These are phyloP conservation scores for Candida montana DNA, from an alignment of 805 yeast species.

Conservation along the genomic window DNA sequence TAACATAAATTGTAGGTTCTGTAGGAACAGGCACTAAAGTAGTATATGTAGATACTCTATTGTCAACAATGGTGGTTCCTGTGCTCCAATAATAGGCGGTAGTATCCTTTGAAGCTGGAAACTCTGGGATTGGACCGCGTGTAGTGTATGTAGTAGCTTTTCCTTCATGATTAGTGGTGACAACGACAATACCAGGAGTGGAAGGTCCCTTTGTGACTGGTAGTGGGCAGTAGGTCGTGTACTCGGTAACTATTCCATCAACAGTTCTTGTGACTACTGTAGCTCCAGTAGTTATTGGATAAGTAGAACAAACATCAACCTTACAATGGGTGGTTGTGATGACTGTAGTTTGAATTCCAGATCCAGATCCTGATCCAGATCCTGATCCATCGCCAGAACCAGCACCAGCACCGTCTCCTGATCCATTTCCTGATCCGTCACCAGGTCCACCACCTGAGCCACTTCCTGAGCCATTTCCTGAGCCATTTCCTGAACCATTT, in stretches of 20 bases:
- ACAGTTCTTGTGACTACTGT: background rate
- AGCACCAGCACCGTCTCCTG: too few species aligned
- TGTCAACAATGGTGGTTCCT: too few species aligned
- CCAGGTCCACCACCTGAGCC: background rate
- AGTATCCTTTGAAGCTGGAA: too few species aligned
- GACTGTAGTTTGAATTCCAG: constrained; percentile 6
- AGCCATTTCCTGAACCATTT: too few species aligned
- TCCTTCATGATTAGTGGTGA: background rate
- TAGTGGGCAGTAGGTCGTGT: constrained; percentile 1
- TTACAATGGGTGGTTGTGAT: background rate
- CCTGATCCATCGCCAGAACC: background rate
- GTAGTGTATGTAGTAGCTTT: too few species aligned
- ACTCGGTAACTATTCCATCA: background rate
- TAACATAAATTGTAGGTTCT: too few species aligned
- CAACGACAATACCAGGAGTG: background rate
- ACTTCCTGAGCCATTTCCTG: too few species aligned
- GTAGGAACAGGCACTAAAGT: too few species aligned
- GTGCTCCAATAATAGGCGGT: too few species aligned
- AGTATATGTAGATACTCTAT: too few species aligned
- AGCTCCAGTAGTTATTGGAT: background rate
- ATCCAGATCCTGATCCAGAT: background rate
- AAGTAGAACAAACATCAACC: background rate
- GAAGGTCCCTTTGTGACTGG: background rate
- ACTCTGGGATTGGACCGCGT: too few species aligned
- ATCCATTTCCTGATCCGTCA: background rate